These are phyloP conservation scores for Lathyrus aphaca DNA, from an alignment of 306 rosid species.

Conservation along the genomic window DNA sequence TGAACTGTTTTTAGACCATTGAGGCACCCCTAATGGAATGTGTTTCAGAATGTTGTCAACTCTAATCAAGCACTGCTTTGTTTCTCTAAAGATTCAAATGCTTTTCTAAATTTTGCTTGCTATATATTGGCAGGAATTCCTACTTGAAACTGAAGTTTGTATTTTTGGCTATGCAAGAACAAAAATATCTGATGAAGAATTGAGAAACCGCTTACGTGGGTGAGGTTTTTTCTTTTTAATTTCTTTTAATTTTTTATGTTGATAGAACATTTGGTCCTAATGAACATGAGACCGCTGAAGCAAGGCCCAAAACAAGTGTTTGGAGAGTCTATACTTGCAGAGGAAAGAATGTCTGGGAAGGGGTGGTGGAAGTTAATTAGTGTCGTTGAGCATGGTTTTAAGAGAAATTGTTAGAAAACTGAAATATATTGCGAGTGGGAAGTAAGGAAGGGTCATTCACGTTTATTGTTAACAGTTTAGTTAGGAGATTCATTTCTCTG, in stretches of 20 bases:
- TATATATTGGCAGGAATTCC: constrained; percentile 70
- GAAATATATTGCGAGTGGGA: too few relatives aligned
- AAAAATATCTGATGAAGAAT: constrained; percentile 78
- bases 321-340: too few relatives aligned
- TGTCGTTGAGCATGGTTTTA: too few relatives aligned
- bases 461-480: too few relatives aligned
- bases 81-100: neutral
- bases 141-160: constrained; percentile 70
- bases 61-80: constrained; percentile 16
- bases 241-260: neutral
- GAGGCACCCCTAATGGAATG: constrained; percentile 24
- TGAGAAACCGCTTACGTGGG: constrained; percentile 81
- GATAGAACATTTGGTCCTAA: too few relatives aligned
- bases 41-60: constrained; percentile 23
- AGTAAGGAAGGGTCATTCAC: too few relatives aligned
- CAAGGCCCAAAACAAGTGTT: too few relatives aligned
- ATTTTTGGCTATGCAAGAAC: constrained; percentile 97
- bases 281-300: too few relatives aligned
- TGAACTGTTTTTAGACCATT: neutral
- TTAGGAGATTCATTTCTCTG: too few relatives aligned
- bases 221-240: constrained; percentile 39
- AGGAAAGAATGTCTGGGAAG: too few relatives aligned
- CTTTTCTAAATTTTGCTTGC: constrained; percentile 31
- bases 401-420: too few relatives aligned
- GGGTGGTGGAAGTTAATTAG: too few relatives aligned